Base-by-base conservation (phyloP, 2,329 filamentous ascomycete species). In the Colletotrichum lupini region DNA sequence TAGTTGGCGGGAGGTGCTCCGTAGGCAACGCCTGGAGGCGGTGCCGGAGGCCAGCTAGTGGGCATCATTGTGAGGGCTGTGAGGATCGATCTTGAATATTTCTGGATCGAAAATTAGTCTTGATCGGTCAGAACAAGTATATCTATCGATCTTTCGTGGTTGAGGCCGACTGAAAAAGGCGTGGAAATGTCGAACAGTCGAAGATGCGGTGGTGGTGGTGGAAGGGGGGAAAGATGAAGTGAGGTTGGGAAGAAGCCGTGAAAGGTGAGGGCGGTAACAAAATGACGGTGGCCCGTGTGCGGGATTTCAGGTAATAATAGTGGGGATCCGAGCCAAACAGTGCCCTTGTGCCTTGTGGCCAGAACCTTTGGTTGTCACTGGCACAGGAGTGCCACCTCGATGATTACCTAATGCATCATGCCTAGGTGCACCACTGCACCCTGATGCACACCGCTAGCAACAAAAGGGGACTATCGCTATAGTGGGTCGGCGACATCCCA, bases 1-100 rank as follows among this genome's bases (percentile, higher is more conserved):
- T 84, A 84, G 16, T 81, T 77, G 52, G 79, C 73, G 5, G 82
- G 80, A 76, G 69, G 81, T 75, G 55, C 61, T 11, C 74, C 82
- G 80, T 74, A 82, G 81, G 67, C 83, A 60, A 85, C 81, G 79
- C 85, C 84, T 61, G 86, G 83, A 78, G 72, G 72, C 56, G 82
- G 79, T 49, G 75, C 75, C 53, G 79, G 68, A 79, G 77, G 72
- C 79, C 79, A 81, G 67, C 78, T 78, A 64, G 79, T 68, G 42
- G 74, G 79, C 78, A 81, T 80, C 80, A 81, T 82, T 61, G 57
- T 80, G 72, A 26, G 74, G 35, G 28, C 30, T 49, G 35, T 9
- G 19, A 32, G n/a, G 24, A 67, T 14, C 26, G 42, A 11, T 52
- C 32, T 16, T 19, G 6, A 37, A 28, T 7, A 5, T 22, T 62